Evolutionary conservation across 1,139 yeast genomes (phyloP), one percentile per base, ranked within the genome.

Genomic region (Suhomyces anneliseae): DNA sequence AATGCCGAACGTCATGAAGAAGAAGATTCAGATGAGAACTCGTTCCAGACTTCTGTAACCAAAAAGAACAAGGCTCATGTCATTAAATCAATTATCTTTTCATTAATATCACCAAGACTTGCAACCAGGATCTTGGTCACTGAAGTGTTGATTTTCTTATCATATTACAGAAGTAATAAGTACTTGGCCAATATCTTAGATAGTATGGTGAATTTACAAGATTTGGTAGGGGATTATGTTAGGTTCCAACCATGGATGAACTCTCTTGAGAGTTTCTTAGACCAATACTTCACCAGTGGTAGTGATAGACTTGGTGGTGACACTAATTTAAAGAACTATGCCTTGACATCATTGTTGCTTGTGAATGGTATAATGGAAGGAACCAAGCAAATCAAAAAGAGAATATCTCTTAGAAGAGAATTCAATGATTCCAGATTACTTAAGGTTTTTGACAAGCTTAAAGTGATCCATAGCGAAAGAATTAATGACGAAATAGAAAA

Each of bases 401-500:
- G 83, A 46, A 59, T 66, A 5, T 45, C 60, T 1, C 54, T 78
- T 26, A 60, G 83, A 46, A 57, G 68, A 27, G 76, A 76, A 46
- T 64, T 80, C 19, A 66, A 64, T 19, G 76, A 74, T 36, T 69
- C 78, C 1, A 65, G 79, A 9, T 51, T 80, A 5, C 49, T 60
- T 8, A 61, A 61, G 40, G 61, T 79, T 1, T 73, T 78, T 42
- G 74, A 73, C 39, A 67, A 68, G 40, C 58, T 78, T 12, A 66
- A 62, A 42, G 59, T 54, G 0, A 55, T 79, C 14, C 61, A 70
- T 40, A 73, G 72, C 54, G 66, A 60, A 9, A 68, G 79, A 38
- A 67, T 79, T 34, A 64, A 66, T 45, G 79, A 77, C 44, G 76
- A 78, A 48, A 72, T 79, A 34, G 73, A 71, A 11, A 69, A 68